phyloP scores from a whole-genome alignment of 2,329 filamentous ascomycete genomes.

The Neocucurbitaria cava region DNA sequence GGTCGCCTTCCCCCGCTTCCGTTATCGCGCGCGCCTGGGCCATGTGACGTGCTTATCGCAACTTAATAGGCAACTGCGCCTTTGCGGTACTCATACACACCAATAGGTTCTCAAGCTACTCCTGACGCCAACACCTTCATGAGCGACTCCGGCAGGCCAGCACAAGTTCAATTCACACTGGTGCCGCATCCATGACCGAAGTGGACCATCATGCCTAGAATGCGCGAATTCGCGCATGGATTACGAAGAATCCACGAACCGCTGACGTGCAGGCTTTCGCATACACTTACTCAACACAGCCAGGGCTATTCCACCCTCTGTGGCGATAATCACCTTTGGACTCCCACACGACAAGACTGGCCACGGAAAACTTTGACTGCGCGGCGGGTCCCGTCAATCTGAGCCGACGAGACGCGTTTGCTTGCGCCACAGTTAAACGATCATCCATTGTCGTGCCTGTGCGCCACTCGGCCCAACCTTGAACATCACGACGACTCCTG shows the following conservation, averaged over 20 bases:
- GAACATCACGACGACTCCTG: neutral
- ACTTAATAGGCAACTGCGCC: slow-evolving; percentile 19
- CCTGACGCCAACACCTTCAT: neutral
- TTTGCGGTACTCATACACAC: slow-evolving; percentile 19
- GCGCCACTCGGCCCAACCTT: neutral
- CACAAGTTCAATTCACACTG: neutral
- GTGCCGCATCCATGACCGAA: neutral
- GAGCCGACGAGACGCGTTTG: neutral
- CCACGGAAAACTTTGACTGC: neutral
- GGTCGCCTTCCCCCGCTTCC: slow-evolving; percentile 29
- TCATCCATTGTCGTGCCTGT: neutral
- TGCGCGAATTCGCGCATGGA: slow-evolving; percentile 13
- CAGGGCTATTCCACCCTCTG: slow-evolving; percentile 6
- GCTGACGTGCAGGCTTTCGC: slow-evolving; percentile 19
- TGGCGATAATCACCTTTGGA: slow-evolving; percentile 18
- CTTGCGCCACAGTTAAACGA: neutral
- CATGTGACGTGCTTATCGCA: slow-evolving; percentile 32
- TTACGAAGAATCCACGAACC: slow-evolving; percentile 10
- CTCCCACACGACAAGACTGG: neutral
- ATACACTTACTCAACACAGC: neutral
- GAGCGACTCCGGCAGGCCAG: too few relatives aligned
- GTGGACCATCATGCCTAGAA: neutral
- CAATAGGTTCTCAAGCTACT: neutral
- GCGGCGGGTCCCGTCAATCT: too few relatives aligned
- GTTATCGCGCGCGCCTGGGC: slow-evolving; percentile 34